Conservation (phyloP, 345 rosid species). For the Brassica juncea region DNA sequence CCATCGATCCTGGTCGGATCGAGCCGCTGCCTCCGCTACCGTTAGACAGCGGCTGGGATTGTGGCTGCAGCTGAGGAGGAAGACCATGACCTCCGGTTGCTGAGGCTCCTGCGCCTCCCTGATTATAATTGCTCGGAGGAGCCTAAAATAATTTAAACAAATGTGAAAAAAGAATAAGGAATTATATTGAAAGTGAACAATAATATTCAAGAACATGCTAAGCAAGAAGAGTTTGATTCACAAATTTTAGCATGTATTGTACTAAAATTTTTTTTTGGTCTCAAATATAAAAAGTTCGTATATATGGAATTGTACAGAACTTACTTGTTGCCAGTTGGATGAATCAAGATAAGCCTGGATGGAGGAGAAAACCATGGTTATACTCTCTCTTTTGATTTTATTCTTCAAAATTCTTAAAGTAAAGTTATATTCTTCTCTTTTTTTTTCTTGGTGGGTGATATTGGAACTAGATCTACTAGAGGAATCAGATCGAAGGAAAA, state of each 20-base stretch:
- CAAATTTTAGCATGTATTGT: slow-evolving; percentile 13
- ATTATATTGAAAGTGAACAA: slow-evolving; percentile 57
- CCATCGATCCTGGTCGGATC: slow-evolving; percentile 90
- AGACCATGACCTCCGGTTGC: slow-evolving; percentile 43
- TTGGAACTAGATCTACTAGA: slow-evolving; percentile 40
- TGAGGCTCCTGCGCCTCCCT: slow-evolving; percentile 40
- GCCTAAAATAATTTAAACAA: slow-evolving; percentile 22
- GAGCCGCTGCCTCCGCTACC: slow-evolving; percentile 55
- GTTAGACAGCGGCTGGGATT: slow-evolving; percentile 48
- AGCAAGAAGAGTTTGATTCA: slow-evolving; percentile 22
- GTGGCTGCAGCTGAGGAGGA: slow-evolving; percentile 56
- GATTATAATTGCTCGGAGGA: slow-evolving; percentile 47
- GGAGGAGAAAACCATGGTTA: slow-evolving; percentile 83
- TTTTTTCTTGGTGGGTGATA: slow-evolving; percentile 15
- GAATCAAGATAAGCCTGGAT: slow-evolving; percentile 97
- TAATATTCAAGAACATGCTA: slow-evolving; percentile 41
- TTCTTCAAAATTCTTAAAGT: slow-evolving; percentile 39
- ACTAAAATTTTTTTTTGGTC: slow-evolving; percentile 17
- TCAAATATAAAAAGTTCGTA: slow-evolving; percentile 29
- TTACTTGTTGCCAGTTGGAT: slow-evolving; percentile 95
- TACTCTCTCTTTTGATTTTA: slow-evolving; percentile 43
- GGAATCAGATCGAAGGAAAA: slow-evolving; percentile 51
- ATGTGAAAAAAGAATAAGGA: slow-evolving; percentile 24
- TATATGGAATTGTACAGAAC: slow-evolving; percentile 36
- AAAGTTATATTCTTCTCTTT: slow-evolving; percentile 16